Base-by-base conservation (phyloP, 331 rosid species). In the Cydonia oblonga region DNA sequence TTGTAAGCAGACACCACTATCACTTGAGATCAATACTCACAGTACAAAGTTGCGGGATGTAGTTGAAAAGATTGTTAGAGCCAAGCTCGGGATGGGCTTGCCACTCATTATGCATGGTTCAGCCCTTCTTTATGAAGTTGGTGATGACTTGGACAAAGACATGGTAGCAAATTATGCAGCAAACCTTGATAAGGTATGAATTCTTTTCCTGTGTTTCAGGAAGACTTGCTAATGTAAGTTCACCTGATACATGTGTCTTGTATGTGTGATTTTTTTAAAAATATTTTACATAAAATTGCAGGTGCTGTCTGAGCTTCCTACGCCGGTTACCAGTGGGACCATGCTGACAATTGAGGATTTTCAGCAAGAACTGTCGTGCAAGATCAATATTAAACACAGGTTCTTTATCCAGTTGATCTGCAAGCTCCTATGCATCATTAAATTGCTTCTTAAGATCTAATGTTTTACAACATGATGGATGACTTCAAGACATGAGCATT, bases 381-480 rank as follows among this genome's bases (percentile, higher is more conserved):
- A 77, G 74, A 87, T 95, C 82, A 89, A 90, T 74, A 84, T 95
- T 78, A 95, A 88, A 76, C 97, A 95, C 80, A 91, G 99, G 99
- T 38, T 38, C 42, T 60, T 42, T 9, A 18, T 69, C 65, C 28
- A 30, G n/a, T 33, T 62, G 64, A 9, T 30, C 24, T 25, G 46
- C 73, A 69, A 69, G 23, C 33, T 70, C 19, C 25, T 24, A 25
- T 30, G 62, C n/a, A 20, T 40, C 22, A 59, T 59, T 42, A 22
- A 38, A 6, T 25, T 72, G 16, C 76, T 25, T 28, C 42, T 40
- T 25, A 42, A 25, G 13, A 58, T 72, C 28, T 9, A 4, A 28
- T n/a, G 32, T 33, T 10, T 23, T 35, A 54, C 64, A 32, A 30
- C 6, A 33, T 52, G 14, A 30, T 20, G 63, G 49, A 70, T 54